Base-by-base conservation (phyloP, 768 basidiomycete genomes). In the Trametes cubensis region DNA sequence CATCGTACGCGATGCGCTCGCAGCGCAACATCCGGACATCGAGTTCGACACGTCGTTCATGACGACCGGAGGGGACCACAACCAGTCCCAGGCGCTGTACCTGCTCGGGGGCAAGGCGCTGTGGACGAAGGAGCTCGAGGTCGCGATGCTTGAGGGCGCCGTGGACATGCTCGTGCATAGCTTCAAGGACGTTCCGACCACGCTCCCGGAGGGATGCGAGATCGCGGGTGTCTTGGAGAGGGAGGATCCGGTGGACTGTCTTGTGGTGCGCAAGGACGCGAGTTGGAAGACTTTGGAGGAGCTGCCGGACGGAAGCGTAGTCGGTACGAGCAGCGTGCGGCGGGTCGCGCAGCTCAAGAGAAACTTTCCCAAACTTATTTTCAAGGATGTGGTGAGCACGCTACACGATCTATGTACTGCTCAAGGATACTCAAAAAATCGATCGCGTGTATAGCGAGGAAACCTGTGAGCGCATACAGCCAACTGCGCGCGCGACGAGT, bases 41-140 rank as follows among this genome's bases (percentile, higher is more conserved):
- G 60, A 72, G 7, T 85, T 87, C 73, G 75, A 77, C 28, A 81
- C 87, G 41, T 76, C 77, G 38, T 84, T 82, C 73, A 87, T 87
- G 81, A 88, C 84, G 21, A 94, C 88, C 3, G 85, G 77, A 70
- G 96, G 80, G 4, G 96, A 98, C 77, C 90, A 91, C 70, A 95
- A 97, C 70, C 93, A 95, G 75, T 85, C 88, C 1, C 89, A 93
- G 66, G 83, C 85, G 3, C 79, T 97, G 18, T 95, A 95, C 75
- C 80, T 95, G 10, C 77, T 97, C 17, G 94, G 94, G 41, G 94
- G 92, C n/a, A 94, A 93, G 72, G 83, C 90, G 0, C 75, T 98
- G 28, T 99, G 97, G 97, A 99, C 97, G 40, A 92, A 94, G 68
- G 96, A 98, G 68, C 86, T 99, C 56, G 97, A 99, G 72, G 89